Conservation (phyloP, 257 asterid genomes). For the Rhazya stricta region DNA sequence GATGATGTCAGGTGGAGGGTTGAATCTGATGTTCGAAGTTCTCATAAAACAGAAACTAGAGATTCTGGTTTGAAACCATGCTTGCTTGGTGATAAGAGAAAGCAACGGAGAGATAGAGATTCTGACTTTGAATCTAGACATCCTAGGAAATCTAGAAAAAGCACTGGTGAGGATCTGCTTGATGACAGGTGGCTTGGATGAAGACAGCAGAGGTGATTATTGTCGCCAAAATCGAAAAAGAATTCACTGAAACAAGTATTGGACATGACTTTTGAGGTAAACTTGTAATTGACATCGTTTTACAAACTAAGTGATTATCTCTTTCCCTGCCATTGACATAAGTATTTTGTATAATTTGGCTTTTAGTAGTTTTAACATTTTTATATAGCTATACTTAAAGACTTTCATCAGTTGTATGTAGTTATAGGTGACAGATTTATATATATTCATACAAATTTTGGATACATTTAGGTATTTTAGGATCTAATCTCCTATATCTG, state of each 20-base stretch:
- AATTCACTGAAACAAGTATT: slow-evolving; percentile 32
- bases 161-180: slow-evolving; percentile 4
- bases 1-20: slow-evolving; percentile 25
- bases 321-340: slow-evolving; percentile 29
- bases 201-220: slow-evolving; percentile 23
- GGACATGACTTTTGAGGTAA: slow-evolving; percentile 37
- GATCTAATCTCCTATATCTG: slow-evolving; percentile 29
- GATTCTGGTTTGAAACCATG: slow-evolving; percentile 19
- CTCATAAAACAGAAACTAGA: slow-evolving; percentile 14
- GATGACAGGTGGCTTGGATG: slow-evolving; percentile 27
- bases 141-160: slow-evolving; percentile 19
- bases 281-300: slow-evolving; percentile 15
- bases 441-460: slow-evolving; percentile 22
- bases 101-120: slow-evolving; percentile 27
- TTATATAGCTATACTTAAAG: slow-evolving; percentile 17
- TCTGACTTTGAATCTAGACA: slow-evolving; percentile 18
- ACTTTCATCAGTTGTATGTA: slow-evolving; percentile 23
- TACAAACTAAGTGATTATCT: slow-evolving; percentile 29
- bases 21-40: slow-evolving; percentile 22
- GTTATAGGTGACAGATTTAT: slow-evolving; percentile 18
- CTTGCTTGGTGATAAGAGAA: slow-evolving; percentile 29
- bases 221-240: slow-evolving; percentile 28
- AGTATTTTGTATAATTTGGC: slow-evolving; percentile 42
- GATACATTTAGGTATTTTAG: slow-evolving; percentile 28
- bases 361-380: slow-evolving; percentile 27